Percentiles rank a stretch among this genome's conserved stretches.
Conservation (phyloP, 75 land plant species). For the Chamaecyparis obtusa region DNA sequence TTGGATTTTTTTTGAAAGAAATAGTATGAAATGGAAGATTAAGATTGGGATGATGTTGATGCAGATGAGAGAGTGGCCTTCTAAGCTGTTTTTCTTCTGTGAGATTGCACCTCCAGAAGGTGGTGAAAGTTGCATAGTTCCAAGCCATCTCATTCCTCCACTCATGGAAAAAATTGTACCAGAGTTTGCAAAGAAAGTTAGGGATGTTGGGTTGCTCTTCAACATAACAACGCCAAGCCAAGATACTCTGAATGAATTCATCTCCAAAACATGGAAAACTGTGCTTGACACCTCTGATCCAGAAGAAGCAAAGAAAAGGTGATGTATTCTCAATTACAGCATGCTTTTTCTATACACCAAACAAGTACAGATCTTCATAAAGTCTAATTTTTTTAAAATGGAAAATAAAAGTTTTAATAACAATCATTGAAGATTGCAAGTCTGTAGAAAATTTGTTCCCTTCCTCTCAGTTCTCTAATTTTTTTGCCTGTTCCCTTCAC, state of each 20-base stretch:
- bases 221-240: conserved; percentile 17
- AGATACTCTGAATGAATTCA: conserved; percentile 17
- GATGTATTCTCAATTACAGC: background rate
- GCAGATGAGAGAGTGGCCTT: conserved; percentile 18
- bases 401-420: background rate
- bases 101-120: conserved; percentile 33
- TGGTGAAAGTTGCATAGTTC: conserved; percentile 29
- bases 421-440: background rate
- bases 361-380: no score
- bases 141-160: conserved; percentile 17
- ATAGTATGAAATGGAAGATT: background rate
- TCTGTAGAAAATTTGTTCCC: no score
- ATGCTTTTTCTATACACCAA: no score
- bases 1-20: background rate
- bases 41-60: background rate
- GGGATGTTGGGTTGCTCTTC: conserved; percentile 18
- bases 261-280: conserved; percentile 30
- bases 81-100: conserved; percentile 37
- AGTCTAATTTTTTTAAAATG: no score
- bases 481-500: no score
- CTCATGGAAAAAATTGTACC: conserved; percentile 18
- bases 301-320: conserved; percentile 33
- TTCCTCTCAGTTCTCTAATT: no score
- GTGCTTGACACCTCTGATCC: conserved; percentile 20
- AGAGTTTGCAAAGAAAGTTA: conserved; percentile 17